Percentiles rank a stretch among this genome's conserved stretches.
phyloP scores from a whole-genome alignment of 2,329 filamentous ascomycete genomes.

The Pseudogymnoascus sp. region DNA sequence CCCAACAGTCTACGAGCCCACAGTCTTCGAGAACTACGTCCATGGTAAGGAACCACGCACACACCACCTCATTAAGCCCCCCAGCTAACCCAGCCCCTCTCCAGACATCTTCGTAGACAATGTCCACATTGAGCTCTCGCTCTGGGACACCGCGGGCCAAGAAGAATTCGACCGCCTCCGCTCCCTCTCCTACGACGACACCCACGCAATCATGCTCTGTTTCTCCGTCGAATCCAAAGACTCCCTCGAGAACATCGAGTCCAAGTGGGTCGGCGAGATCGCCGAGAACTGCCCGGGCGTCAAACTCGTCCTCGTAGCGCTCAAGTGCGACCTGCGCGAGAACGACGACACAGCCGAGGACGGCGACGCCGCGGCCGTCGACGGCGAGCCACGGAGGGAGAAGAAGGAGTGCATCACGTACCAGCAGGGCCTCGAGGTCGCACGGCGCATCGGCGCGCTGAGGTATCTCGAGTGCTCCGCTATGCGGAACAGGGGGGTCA shows the following conservation, averaged over 20 bases:
- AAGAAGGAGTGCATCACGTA: slow-evolving; percentile 76
- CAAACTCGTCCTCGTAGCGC: slow-evolving; percentile 85
- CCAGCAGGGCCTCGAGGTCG: slow-evolving; percentile 83
- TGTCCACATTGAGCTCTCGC: slow-evolving; percentile 90
- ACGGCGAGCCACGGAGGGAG: slow-evolving; percentile 37
- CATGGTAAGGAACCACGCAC: slow-evolving; percentile 52
- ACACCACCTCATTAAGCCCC: slow-evolving; percentile 8
- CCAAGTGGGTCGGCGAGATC: slow-evolving; percentile 97
- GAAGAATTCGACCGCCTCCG: slow-evolving; percentile 97
- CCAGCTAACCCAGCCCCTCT: slow-evolving; percentile 14
- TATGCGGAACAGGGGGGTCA: slow-evolving; percentile 95
- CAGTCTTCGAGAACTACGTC: slow-evolving; percentile 98
- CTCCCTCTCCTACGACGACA: slow-evolving; percentile 93
- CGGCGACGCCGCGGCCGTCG: slow-evolving; percentile 35
- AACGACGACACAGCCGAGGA: slow-evolving; percentile 57
- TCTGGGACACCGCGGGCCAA: slow-evolving; percentile 98
- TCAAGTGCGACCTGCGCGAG: slow-evolving; percentile 95
- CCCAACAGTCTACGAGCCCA: slow-evolving; percentile 95
- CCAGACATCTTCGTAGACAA: slow-evolving; percentile 96
- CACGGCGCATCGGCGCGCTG: slow-evolving; percentile 81
- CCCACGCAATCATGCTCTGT: slow-evolving; percentile 97
- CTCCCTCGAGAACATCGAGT: slow-evolving; percentile 95
- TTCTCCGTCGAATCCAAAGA: slow-evolving; percentile 96
- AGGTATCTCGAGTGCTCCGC: slow-evolving; percentile 97
- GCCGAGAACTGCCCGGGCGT: slow-evolving; percentile 95